phyloP scores from a whole-genome alignment of 2,329 filamentous ascomycete genomes.

The Aspergillus carbonarius region DNA sequence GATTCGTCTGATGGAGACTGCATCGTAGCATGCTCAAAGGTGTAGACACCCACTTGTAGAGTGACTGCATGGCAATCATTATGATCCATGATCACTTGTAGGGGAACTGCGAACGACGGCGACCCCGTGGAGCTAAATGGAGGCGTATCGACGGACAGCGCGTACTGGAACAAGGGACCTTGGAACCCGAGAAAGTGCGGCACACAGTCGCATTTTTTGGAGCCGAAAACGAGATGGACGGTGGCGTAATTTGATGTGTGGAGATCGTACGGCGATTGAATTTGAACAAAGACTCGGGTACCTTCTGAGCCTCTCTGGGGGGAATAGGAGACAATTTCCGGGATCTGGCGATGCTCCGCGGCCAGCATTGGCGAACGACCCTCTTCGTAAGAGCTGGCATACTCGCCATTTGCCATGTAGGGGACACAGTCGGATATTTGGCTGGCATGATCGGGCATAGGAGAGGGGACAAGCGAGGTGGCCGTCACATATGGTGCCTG shows the following conservation, averaged over 20 bases:
- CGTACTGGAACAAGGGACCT: slow-evolving; percentile 66
- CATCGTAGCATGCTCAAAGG: slow-evolving; percentile 53
- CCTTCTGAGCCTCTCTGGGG: slow-evolving; percentile 68
- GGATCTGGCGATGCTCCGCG: slow-evolving; percentile 58
- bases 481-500: slow-evolving; percentile 40
- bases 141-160: slow-evolving; percentile 70
- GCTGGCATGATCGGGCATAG: slow-evolving; percentile 42
- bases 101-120: slow-evolving; percentile 55
- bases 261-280: slow-evolving; percentile 74
- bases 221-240: slow-evolving; percentile 74
- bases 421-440: slow-evolving; percentile 43
- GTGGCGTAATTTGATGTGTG: slow-evolving; percentile 54
- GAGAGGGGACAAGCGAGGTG: slow-evolving; percentile 39
- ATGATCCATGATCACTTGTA: slow-evolving; percentile 61
- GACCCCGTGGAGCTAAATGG: slow-evolving; percentile 59
- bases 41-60: slow-evolving; percentile 61
- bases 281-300: slow-evolving; percentile 69
- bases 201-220: slow-evolving; percentile 67
- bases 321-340: slow-evolving; percentile 67
- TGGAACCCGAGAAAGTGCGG: slow-evolving; percentile 61
- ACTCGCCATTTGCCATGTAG: slow-evolving; percentile 40
- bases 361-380: slow-evolving; percentile 67
- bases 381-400: slow-evolving; percentile 56
- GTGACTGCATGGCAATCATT: slow-evolving; percentile 52
- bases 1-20: slow-evolving; percentile 43